Conservation (phyloP, 345 rosid genomes). For the Bretschneidera sinensis region DNA sequence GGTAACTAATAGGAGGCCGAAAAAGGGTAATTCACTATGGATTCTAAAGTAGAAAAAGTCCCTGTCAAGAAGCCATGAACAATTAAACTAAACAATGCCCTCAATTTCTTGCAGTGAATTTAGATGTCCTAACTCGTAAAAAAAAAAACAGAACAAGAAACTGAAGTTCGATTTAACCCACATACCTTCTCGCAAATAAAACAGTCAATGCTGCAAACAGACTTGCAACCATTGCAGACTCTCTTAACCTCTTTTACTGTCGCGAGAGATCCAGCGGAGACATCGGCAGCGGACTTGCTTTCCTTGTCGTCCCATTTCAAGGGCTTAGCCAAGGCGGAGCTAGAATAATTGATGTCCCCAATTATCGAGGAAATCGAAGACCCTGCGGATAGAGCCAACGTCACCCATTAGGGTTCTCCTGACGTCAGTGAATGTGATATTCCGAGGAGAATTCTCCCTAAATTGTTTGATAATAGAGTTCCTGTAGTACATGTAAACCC, state of each 20-base stretch:
- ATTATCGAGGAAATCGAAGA: constrained; percentile 80
- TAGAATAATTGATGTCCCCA: constrained; percentile 81
- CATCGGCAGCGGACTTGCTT: constrained; percentile 35
- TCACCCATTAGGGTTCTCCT: constrained; percentile 75
- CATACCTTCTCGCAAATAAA: constrained; percentile 80
- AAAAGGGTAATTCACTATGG: no score
- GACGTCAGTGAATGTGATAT: constrained; percentile 78
- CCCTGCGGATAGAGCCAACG: constrained; percentile 84
- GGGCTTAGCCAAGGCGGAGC: constrained; percentile 46
- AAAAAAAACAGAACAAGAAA: no score
- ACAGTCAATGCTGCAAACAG: constrained; percentile 80
- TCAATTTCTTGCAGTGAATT: no score
- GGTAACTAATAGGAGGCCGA: no score
- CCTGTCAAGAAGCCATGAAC: no score
- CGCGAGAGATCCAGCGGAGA: constrained; percentile 27
- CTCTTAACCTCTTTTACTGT: constrained; percentile 45
- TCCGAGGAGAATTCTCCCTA: constrained; percentile 53
- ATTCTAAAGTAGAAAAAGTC: no score
- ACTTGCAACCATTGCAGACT: constrained; percentile 76
- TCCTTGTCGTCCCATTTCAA: constrained; percentile 93
- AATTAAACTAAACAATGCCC: no score
- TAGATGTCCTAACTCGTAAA: no score
- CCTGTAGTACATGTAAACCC: constrained; percentile 55
- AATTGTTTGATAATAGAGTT: constrained; percentile 69
- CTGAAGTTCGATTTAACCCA: no score